Evolutionary conservation across 23 red algal genomes (phyloP).

Genomic region (Gracilaria domingensis): DNA sequence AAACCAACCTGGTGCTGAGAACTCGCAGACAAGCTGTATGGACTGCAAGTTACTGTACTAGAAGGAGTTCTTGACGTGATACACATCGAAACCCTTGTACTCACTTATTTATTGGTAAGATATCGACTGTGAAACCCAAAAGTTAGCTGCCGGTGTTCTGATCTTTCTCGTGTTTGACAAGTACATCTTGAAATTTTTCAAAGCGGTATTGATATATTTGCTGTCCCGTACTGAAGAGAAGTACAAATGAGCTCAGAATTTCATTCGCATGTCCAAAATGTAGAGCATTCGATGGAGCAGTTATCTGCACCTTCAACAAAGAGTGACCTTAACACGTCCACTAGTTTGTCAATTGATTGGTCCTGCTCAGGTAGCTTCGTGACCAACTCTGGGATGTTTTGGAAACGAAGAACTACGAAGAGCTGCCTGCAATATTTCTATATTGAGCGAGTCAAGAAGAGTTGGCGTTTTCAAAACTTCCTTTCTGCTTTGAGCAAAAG

Average conservation of each 20-base stretch:
- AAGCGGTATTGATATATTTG: conserved; percentile 13
- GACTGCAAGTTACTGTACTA: no score
- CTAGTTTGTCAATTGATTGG: conserved; percentile 7
- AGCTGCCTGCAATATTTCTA: conserved; percentile 17
- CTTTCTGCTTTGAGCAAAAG: conserved; percentile 21
- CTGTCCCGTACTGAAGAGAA: conserved; percentile 20
- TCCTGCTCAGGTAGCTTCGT: conserved; percentile 47
- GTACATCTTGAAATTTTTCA: conserved; percentile 39
- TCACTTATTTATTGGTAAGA: no score
- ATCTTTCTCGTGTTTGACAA: conserved; percentile 29
- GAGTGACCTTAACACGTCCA: conserved; percentile 47
- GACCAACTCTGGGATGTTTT: conserved; percentile 2
- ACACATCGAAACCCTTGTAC: no score
- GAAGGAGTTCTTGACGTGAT: no score
- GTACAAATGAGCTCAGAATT: conserved; percentile 42
- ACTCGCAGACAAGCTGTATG: no score
- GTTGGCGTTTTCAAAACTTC: conserved; percentile 57
- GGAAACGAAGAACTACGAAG: conserved; percentile 14
- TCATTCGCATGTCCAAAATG: conserved; percentile 51
- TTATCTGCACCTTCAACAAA: conserved; percentile 24
- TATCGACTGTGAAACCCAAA: no score
- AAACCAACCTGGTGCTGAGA: no score
- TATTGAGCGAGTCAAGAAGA: conserved; percentile 32
- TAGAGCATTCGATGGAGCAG: conserved; percentile 47
- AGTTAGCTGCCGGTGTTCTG: conserved; percentile 18